Conservation (phyloP, 164 flowering plant species). For the Berberis thunbergii region DNA sequence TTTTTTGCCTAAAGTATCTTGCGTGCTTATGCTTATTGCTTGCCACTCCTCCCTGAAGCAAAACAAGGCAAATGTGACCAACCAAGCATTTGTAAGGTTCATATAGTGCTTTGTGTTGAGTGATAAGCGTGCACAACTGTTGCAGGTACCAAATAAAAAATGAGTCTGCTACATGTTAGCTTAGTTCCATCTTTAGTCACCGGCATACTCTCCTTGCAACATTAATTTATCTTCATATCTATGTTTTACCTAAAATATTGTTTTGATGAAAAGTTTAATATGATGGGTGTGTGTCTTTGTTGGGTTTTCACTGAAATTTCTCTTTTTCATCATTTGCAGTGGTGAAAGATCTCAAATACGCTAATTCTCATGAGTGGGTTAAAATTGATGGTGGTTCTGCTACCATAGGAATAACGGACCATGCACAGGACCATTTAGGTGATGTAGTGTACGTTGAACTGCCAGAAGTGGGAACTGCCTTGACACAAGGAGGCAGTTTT, state of each 20-base stretch:
- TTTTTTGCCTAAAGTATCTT: no score
- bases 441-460: constrained; percentile 94
- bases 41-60: no score
- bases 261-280: no score
- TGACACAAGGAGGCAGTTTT: constrained; percentile 55
- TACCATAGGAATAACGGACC: constrained; percentile 64
- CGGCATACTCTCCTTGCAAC: neutral
- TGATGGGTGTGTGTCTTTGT: neutral
- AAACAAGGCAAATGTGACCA: no score
- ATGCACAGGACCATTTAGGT: constrained; percentile 92
- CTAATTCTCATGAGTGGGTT: constrained; percentile 71
- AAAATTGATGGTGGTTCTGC: constrained; percentile 54
- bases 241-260: no score
- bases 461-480: constrained; percentile 74
- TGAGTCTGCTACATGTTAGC: neutral
- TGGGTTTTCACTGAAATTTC: neutral
- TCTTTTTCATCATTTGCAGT: constrained; percentile 28
- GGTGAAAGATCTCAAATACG: constrained; percentile 59
- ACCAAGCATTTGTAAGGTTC: no score
- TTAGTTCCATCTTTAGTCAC: neutral
- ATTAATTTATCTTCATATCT: neutral
- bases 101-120: no score
- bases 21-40: no score
- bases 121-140: no score
- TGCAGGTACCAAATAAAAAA: no score